Base-by-base conservation (phyloP, 2,329 filamentous ascomycete genomes). In the Fusarium sp. region DNA sequence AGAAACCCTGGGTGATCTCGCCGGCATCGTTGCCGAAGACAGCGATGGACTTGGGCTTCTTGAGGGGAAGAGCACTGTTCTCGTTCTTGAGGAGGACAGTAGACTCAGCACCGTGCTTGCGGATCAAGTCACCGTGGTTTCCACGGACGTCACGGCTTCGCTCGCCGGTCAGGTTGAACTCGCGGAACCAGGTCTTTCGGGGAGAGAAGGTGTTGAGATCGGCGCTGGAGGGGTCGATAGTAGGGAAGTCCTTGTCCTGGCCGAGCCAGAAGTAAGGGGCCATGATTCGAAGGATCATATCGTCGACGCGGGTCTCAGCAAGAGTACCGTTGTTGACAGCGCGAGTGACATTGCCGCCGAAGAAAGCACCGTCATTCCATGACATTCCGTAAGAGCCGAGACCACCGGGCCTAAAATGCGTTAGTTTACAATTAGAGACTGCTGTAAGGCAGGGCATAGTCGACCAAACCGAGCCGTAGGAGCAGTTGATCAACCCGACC, bases 21-120 rank as follows among this genome's bases (percentile, higher is more conserved):
- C 6, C 78, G 15, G 79, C 80, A 12, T 80, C 79, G 65, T 84
- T 81, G 63, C 86, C 69, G 80, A 87, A 75, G 79, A 84, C 65
- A 73, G 83, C 78, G 82, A 88, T 74, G 76, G 79, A 74, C 80
- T 88, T 74, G 86, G 80, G 81, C 4, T 76, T 76, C 69, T 82
- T 82, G 34, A 87, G 78, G 0, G 90, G 90, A 7, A 92, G 79
- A 2, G 81, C 81, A 32, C 81, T 82, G 60, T 81, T 81, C 28
- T 78, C 78, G 76, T 93, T 93, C 81, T 93, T 94, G 59, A 94
- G 79, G 3, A 94, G 81, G 13, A 92, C 85, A 11, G 85, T 89
- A 19, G 88, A 88, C 54, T 74, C 76, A 12, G 76, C 73, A 13
- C 73, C 81, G 65, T 88, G 83, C 80, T 84, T 85, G 45, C 85